phyloP scores from a whole-genome alignment of 148 eudicot species.

The Agrostemma githago region DNA sequence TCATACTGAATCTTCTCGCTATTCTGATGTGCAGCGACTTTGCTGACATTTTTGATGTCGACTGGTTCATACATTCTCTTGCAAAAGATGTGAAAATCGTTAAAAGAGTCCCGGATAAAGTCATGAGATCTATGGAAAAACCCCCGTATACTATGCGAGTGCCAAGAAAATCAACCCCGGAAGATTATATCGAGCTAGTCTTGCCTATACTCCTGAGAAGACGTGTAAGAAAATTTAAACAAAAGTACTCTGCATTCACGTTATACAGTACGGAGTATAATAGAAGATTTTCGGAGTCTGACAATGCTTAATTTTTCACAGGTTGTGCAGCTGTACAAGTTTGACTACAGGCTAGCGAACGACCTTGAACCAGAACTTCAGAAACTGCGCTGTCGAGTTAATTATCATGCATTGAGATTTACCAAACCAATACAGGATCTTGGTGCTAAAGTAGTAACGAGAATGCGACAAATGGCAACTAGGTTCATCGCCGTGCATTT shows the following conservation, averaged over 20 bases:
- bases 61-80: conserved; percentile 87
- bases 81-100: conserved; percentile 78
- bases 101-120: conserved; percentile 81
- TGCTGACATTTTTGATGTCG: conserved; percentile 76
- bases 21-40: conserved; percentile 72
- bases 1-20: conserved; percentile 10
- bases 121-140: conserved; percentile 83
- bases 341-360: conserved; percentile 92
- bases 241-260: no score
- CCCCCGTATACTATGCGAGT: conserved; percentile 91
- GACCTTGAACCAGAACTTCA: conserved; percentile 83
- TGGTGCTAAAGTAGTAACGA: conserved; percentile 62
- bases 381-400: conserved; percentile 91
- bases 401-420: conserved; percentile 82
- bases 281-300: neutral
- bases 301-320: conserved; percentile 30
- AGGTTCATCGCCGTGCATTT: conserved; percentile 89
- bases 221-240: conserved; percentile 52
- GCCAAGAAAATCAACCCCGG: conserved; percentile 91
- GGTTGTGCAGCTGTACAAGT: conserved; percentile 94
- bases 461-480: conserved; percentile 71
- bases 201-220: conserved; percentile 78
- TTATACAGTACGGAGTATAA: no score
- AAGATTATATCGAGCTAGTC: conserved; percentile 68
- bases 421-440: conserved; percentile 72